Base-by-base conservation (phyloP, 78 protist species). In the Tieghemostelium lacteum region DNA sequence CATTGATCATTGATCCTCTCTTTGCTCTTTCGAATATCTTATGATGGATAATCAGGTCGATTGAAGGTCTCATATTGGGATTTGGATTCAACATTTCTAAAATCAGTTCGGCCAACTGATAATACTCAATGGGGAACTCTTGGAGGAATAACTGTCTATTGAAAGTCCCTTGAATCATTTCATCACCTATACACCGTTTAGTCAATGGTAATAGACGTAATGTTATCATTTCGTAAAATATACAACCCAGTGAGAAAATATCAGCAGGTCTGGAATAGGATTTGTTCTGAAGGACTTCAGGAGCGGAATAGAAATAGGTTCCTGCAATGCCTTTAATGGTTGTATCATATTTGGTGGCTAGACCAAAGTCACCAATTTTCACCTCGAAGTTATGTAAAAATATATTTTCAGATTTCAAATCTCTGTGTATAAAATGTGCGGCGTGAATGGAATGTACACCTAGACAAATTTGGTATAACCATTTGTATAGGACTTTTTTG, bases 351-450 rank as follows among this genome's bases (percentile, higher is more conserved):
- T 52, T 78, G 1, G 74, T 78, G 0, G 88, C 88, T 28, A 78
- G 28, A 12, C 88, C 88, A 66, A 78, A 78, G 39, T 78, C 88
- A 39, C 88, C 88, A 65, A 77, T 77, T 54, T 78, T 78, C 5
- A 75, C 57, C 19, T 33, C 24, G 17, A 16, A 39, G 8, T 75
- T 61, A 17, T 33, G 3, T 22, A 75, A 33, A 33, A 66, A 78
- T 10, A 78, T 52, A 67, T 78, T 64, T 39, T 78, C 74, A 31
- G 66, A 66, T 39, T 78, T 77, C 52, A 78, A 39, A 54, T 78
- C 88, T 28, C 74, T 50, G 37, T 78, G 88, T 1, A 78, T 58
- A 10, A 67, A 55, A 57, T 78, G 88, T 19, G 63, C 17, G 26
- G 20, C 37, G 42, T 78, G 88, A 39, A 78, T 78, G 2, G 60